These are phyloP conservation scores for Carpinus viminea DNA, from an alignment of 306 rosid genomes.

Conservation along the genomic window DNA sequence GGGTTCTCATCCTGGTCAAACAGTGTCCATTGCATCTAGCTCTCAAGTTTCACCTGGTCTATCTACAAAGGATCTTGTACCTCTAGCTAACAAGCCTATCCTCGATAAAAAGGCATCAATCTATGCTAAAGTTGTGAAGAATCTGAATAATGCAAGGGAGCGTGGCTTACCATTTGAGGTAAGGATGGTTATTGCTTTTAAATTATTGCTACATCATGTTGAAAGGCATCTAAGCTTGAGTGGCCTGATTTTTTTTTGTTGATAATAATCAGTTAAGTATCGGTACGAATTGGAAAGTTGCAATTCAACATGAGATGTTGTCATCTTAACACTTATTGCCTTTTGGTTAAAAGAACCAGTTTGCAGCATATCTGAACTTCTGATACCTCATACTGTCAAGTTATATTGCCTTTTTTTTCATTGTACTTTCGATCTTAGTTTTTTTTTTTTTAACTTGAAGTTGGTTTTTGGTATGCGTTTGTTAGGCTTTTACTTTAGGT, in stretches of 20 bases:
- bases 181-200: constrained; percentile 24
- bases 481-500: not conserved
- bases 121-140: constrained; percentile 82
- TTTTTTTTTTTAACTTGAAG: not conserved
- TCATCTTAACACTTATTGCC: constrained; percentile 9
- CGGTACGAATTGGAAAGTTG: constrained; percentile 13
- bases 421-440: not conserved
- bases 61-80: constrained; percentile 52
- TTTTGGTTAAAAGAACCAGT: too few species aligned
- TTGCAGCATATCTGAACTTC: not conserved
- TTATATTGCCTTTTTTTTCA: constrained; percentile 3
- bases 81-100: constrained; percentile 63
- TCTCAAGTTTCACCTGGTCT: constrained; percentile 57
- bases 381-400: not conserved
- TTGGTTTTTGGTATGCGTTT: not conserved
- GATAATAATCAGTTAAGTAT: constrained; percentile 23
- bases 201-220: constrained; percentile 17
- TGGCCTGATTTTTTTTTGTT: constrained; percentile 11
- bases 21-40: constrained; percentile 47
- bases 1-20: constrained; percentile 61
- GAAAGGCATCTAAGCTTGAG: constrained; percentile 10
- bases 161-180: constrained; percentile 78
- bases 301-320: constrained; percentile 13
- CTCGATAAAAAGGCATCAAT: constrained; percentile 77
- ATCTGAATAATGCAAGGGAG: constrained; percentile 82